Evolutionary conservation across 2,329 filamentous ascomycete genomes (phyloP).

Genomic region (Aspergillus niger): DNA sequence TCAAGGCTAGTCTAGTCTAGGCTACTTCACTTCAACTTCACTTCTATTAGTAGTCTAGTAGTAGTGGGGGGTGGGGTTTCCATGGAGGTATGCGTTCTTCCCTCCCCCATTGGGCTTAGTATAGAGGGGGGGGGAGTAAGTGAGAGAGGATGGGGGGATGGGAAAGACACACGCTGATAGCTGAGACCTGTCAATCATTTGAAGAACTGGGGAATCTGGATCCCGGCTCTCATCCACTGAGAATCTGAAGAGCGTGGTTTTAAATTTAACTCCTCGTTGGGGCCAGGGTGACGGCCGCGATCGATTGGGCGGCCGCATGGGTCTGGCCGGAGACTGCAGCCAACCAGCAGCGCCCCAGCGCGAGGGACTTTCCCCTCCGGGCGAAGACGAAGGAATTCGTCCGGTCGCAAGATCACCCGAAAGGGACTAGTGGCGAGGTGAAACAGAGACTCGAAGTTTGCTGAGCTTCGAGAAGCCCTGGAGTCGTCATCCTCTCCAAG

Average conservation of each 20-base stretch:
- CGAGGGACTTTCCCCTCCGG: slow-evolving; percentile 15
- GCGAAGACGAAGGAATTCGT: slow-evolving; percentile 3
- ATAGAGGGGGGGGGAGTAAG: too few relatives aligned
- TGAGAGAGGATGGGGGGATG: too few relatives aligned
- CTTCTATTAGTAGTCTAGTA: not conserved
- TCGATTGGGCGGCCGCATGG: slow-evolving; percentile 4
- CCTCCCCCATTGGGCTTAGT: not conserved
- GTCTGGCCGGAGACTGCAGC: not conserved
- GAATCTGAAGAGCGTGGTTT: slow-evolving; percentile 7
- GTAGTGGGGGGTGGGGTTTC: slow-evolving; percentile 14
- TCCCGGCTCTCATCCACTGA: slow-evolving; percentile 6
- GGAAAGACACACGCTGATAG: not conserved
- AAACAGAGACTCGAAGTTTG: slow-evolving; percentile 22
- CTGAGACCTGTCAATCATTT: slow-evolving; percentile 9
- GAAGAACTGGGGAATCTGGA: slow-evolving; percentile 12
- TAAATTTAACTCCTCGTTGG: slow-evolving; percentile 12
- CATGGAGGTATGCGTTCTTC: slow-evolving; percentile 4
- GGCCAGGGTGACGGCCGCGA: slow-evolving; percentile 4
- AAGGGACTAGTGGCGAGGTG: slow-evolving; percentile 12
- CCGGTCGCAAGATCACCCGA: slow-evolving; percentile 9
- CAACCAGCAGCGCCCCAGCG: slow-evolving; percentile 10
- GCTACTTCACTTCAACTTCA: not conserved
- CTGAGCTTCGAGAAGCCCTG: slow-evolving; percentile 25
- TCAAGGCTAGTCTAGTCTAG: too few relatives aligned
- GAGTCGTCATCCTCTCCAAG: slow-evolving; percentile 23